Conservation (phyloP, 2,329 filamentous ascomycete species). For the Trichoderma gracile region DNA sequence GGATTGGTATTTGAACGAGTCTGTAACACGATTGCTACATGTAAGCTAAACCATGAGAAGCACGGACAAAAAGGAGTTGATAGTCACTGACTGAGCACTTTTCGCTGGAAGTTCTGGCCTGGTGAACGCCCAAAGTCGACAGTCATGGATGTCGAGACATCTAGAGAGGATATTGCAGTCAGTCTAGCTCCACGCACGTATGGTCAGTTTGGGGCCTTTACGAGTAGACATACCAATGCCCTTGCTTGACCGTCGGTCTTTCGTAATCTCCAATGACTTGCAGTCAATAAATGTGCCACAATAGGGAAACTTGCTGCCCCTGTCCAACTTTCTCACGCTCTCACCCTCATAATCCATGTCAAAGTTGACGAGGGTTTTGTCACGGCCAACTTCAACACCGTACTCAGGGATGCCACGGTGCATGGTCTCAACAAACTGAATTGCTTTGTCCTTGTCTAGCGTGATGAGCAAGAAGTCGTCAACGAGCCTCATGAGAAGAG, state of each 20-base stretch:
- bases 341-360: conserved; percentile 58
- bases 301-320: conserved; percentile 70
- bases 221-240: not conserved
- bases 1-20: conserved; percentile 79
- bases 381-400: conserved; percentile 72
- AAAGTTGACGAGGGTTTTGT: conserved; percentile 87
- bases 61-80: too few relatives aligned
- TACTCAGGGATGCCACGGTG: conserved; percentile 75
- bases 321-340: conserved; percentile 51
- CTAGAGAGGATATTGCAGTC: conserved; percentile 27
- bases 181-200: not conserved
- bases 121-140: conserved; percentile 72
- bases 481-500: conserved; percentile 76
- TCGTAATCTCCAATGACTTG: conserved; percentile 70
- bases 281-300: conserved; percentile 81
- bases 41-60: not conserved
- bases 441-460: conserved; percentile 64
- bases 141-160: conserved; percentile 70
- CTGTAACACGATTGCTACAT: conserved; percentile 45
- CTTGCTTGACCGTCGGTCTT: conserved; percentile 52
- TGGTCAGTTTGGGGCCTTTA: too few relatives aligned
- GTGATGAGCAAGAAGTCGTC: conserved; percentile 94
- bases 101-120: conserved; percentile 77
- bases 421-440: conserved; percentile 76
- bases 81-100: conserved; percentile 63